Evolutionary conservation across 78 protist species (phyloP).

Genomic region (Guillardia theta): DNA sequence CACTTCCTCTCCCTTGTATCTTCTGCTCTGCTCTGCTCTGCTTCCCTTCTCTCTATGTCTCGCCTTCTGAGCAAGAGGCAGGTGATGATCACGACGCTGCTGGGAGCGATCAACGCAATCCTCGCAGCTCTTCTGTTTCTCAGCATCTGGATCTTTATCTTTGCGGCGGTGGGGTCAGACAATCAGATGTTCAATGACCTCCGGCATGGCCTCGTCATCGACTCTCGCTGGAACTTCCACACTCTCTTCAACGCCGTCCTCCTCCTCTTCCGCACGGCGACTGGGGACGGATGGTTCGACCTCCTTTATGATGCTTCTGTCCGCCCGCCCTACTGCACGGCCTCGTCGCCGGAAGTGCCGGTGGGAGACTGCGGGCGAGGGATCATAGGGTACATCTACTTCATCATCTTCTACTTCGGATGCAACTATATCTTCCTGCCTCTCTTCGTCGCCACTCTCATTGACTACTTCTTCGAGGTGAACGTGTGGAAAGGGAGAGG

Average conservation of each 20-base stretch:
- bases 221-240: neutral
- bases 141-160: neutral
- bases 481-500: neutral
- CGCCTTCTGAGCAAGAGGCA: no score
- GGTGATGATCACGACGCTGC: neutral
- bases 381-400: neutral
- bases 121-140: neutral
- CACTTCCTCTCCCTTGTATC: no score
- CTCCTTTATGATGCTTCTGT: neutral
- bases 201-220: neutral
- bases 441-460: constrained; percentile 5
- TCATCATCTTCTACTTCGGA: neutral
- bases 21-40: no score
- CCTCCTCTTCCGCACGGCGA: neutral
- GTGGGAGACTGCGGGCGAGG: neutral
- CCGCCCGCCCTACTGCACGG: neutral
- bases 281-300: neutral
- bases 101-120: neutral
- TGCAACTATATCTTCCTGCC: neutral
- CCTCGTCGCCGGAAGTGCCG: neutral
- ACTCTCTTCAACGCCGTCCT: neutral
- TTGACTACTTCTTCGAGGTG: constrained; percentile 3
- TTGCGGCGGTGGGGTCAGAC: neutral
- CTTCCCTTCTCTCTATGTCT: no score
- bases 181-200: neutral